phyloP scores from a whole-genome alignment of 2,329 filamentous ascomycete genomes.

The Graphilbum sp. region DNA sequence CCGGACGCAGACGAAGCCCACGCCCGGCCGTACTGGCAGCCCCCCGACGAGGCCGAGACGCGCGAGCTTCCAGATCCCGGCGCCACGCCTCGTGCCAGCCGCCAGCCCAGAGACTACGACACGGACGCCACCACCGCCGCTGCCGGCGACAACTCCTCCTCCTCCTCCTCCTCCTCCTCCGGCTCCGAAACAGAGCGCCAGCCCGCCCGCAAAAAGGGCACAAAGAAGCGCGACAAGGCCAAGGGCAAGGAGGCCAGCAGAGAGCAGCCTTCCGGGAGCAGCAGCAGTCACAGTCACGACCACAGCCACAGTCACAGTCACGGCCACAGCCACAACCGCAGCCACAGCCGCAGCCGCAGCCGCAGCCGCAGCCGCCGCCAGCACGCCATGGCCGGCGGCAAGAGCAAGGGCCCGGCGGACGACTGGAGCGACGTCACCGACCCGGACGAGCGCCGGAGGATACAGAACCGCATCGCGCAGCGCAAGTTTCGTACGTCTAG shows the following conservation, averaged over 20 bases:
- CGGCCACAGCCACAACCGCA: not conserved
- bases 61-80: too few relatives aligned
- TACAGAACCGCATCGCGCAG: constrained; percentile 63
- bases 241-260: not conserved
- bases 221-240: constrained; percentile 1
- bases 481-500: constrained; percentile 50
- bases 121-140: too few relatives aligned
- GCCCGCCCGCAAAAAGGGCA: not conserved
- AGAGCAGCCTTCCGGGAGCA: not conserved
- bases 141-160: too few relatives aligned
- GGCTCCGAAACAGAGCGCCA: constrained; percentile 15
- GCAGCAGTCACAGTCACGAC: not conserved
- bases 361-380: constrained; percentile 1
- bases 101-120: not conserved
- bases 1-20: too few relatives aligned
- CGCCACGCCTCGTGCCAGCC: too few relatives aligned
- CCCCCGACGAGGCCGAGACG: too few relatives aligned
- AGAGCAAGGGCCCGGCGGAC: constrained; percentile 32
- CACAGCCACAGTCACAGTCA: not conserved
- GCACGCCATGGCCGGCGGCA: constrained; percentile 14
- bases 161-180: too few relatives aligned
- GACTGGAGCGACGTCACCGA: constrained; percentile 58
- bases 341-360: constrained; percentile 12
- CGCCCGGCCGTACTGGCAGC: too few relatives aligned
- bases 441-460: constrained; percentile 53